Evolutionary conservation across 169 alveolate species (phyloP).

Genomic region (Plasmodium yoelii): DNA sequence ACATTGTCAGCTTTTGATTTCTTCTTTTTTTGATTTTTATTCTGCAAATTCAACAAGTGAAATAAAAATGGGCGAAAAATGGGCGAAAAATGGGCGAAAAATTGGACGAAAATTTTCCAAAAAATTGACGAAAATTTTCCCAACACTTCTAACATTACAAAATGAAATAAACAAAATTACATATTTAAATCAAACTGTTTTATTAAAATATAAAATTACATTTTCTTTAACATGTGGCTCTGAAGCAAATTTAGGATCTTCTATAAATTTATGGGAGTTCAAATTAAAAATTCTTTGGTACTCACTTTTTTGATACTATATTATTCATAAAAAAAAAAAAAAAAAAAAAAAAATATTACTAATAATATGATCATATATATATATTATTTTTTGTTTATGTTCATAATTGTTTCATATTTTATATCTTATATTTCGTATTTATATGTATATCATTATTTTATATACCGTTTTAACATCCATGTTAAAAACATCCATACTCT

Average conservation of each 20-base stretch:
- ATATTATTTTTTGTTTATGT: not conserved
- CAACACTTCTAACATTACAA: not conserved
- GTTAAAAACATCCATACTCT: constrained; percentile 50
- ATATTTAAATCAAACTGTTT: constrained; percentile 2
- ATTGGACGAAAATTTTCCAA: too few relatives aligned
- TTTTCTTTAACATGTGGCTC: constrained; percentile 38
- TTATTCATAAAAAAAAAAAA: constrained; percentile 5
- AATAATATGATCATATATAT: not conserved
- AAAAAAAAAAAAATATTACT: constrained; percentile 6
- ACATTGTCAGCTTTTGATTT: constrained; percentile 19
- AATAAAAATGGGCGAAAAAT: too few relatives aligned
- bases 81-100: too few relatives aligned
- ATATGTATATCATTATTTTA: not conserved
- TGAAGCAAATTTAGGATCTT: constrained; percentile 65
- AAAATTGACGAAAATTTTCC: too few relatives aligned
- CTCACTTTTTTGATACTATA: constrained; percentile 70
- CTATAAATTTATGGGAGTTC: constrained; percentile 27
- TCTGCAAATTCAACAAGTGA: too few relatives aligned
- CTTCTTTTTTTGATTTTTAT: constrained; percentile 4
- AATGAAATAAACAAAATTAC: not conserved
- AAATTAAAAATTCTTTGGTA: constrained; percentile 75
- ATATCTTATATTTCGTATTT: not conserved
- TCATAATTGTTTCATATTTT: not conserved
- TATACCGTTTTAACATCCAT: constrained; percentile 51
- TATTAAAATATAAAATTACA: not conserved